These are phyloP conservation scores for Escovopsis sp. DNA, from an alignment of 2,329 filamentous ascomycete species.

Conservation along the genomic window DNA sequence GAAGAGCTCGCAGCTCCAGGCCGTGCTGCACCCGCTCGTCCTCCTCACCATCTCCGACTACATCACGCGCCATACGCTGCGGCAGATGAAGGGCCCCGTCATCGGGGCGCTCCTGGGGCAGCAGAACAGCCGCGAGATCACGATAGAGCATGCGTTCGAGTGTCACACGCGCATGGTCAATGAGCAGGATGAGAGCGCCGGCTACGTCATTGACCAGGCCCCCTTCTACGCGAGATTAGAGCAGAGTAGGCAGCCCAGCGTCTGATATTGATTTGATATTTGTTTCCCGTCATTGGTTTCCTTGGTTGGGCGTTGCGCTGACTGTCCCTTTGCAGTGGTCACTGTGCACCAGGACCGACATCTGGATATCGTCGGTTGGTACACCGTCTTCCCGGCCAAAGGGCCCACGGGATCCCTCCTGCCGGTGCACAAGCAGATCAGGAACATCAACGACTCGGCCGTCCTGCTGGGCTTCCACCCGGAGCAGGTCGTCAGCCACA, in stretches of 20 bases:
- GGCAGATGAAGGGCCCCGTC: slow-evolving; percentile 59
- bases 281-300: neutral
- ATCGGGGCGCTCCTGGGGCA: slow-evolving; percentile 82
- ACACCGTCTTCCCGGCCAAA: slow-evolving; percentile 57
- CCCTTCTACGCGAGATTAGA: slow-evolving; percentile 72
- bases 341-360: slow-evolving; percentile 73
- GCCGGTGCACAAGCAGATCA: slow-evolving; percentile 64
- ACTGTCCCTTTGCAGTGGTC: slow-evolving; percentile 46
- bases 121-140: slow-evolving; percentile 80
- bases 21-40: slow-evolving; percentile 82
- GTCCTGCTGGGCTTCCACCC: slow-evolving; percentile 81
- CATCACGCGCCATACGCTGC: slow-evolving; percentile 77
- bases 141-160: slow-evolving; percentile 86
- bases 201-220: slow-evolving; percentile 43
- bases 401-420: slow-evolving; percentile 59
- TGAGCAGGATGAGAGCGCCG: slow-evolving; percentile 32
- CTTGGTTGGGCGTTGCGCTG: neutral
- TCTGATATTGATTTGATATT: neutral
- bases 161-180: slow-evolving; percentile 40
- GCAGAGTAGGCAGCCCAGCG: slow-evolving; percentile 50
- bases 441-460: slow-evolving; percentile 67
- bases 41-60: slow-evolving; percentile 95
- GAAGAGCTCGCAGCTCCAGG: slow-evolving; percentile 59
- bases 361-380: slow-evolving; percentile 86
- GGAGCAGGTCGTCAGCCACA: slow-evolving; percentile 34